A percentile compares a stretch with the other conserved stretches of the same genome.
Evolutionary conservation across 495 filamentous ascomycete species (phyloP).

Genomic region (Physcia stellaris): DNA sequence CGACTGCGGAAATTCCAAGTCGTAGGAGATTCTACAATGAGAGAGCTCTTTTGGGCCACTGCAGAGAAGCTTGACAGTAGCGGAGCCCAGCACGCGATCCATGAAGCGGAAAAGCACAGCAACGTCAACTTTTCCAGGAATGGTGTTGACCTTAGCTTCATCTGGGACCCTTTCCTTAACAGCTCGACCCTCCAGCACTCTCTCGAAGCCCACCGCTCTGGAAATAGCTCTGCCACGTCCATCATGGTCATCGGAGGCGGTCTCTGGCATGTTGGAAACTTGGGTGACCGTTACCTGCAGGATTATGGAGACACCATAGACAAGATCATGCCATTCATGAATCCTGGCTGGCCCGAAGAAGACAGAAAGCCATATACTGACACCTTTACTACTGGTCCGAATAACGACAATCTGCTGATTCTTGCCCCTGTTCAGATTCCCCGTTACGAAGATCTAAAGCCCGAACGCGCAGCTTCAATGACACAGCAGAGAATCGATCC

Average conservation of each 20-base stretch:
- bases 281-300: conserved; percentile 26
- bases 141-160: conserved; percentile 34
- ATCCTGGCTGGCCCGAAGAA: conserved; percentile 6
- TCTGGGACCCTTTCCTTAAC: conserved; percentile 53
- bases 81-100: conserved; percentile 19
- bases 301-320: conserved; percentile 34
- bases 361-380: background rate
- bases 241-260: conserved; percentile 25
- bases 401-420: conserved; percentile 25
- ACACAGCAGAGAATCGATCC: conserved; percentile 34
- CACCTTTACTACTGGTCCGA: background rate
- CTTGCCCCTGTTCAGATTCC: conserved; percentile 43
- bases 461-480: conserved; percentile 31
- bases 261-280: conserved; percentile 42
- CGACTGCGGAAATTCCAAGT: conserved; percentile 35
- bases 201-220: conserved; percentile 20
- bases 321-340: conserved; percentile 23
- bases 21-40: conserved; percentile 42
- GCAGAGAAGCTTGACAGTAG: conserved; percentile 33
- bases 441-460: conserved; percentile 33
- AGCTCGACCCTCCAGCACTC: conserved; percentile 28
- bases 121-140: conserved; percentile 25
- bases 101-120: conserved; percentile 25
- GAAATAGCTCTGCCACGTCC: conserved; percentile 9
- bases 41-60: conserved; percentile 46